Base-by-base conservation (phyloP, 441 rosid species). In the Flueggea neowawraea region DNA sequence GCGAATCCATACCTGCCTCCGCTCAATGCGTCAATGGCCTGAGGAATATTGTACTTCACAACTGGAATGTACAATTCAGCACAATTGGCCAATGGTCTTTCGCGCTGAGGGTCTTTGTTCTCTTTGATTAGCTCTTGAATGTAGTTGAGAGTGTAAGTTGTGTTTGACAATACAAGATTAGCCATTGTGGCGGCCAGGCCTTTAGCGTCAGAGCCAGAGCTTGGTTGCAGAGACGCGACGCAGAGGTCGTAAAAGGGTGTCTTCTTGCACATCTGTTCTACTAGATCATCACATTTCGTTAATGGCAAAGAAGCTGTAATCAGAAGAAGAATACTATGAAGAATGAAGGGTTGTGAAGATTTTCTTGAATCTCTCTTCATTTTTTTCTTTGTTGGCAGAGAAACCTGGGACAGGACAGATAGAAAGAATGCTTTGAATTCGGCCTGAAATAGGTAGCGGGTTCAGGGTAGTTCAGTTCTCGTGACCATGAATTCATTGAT, bases 1-100 rank as follows among this genome's bases (percentile, higher is more conserved):
- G 96, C 89, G 60, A 89, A 88, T 3, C 78, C 87, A 10, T 70
- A 83, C 33, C 67, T 74, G 0, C 88, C 85, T 54, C 78, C 74
- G 17, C 49, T 44, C 65, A 89, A 74, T 16, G 96, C 92, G 1
- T 68, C 76, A 16, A 86, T 90, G 52, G 96, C 96, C 61, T 92
- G 95, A 58, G 98, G 98, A 14, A 92, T 85, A 58, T 77, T 90
- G 72, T 84, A 92, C 79, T 67, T 68, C 6, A 92, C 96, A 11
- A 89, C 88, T 5, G 95, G 95, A 36, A 89, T 84, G 71, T 92
- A 89, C 15, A 89, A 51, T 62, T 92, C 96, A 0, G 96, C 96
- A 28, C 98, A 92, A 6, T 82, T 61, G 31, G 95, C 98, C 68
- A 92, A 54, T 2, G 83, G 85, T 13, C 81, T 76, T 79, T 92